Evolutionary conservation across 2,329 filamentous ascomycete genomes (phyloP).

Genomic region (Chrysoporthe deuterocubensis): DNA sequence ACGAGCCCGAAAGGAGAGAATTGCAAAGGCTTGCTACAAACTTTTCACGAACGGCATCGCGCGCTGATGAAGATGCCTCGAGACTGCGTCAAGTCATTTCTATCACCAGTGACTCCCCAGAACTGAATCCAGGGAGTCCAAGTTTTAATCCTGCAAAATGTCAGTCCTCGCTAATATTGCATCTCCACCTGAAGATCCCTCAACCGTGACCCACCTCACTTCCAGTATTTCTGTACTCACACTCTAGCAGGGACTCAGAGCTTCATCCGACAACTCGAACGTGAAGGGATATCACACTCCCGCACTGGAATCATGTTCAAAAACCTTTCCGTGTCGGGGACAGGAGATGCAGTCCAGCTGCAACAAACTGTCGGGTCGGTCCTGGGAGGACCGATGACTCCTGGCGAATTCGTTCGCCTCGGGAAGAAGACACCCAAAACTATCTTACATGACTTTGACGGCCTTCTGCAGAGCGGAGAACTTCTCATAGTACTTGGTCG

Average conservation of each 20-base stretch:
- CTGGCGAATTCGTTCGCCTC: conserved; percentile 58
- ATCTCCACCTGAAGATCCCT: neutral
- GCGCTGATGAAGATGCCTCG: neutral
- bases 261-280: conserved; percentile 6
- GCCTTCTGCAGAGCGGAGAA: conserved; percentile 66
- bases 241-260: neutral
- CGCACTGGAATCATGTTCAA: conserved; percentile 66
- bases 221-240: neutral
- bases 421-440: conserved; percentile 54
- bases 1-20: neutral
- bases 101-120: neutral
- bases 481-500: conserved; percentile 71
- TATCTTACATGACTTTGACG: conserved; percentile 68
- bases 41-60: neutral
- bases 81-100: neutral
- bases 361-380: conserved; percentile 69
- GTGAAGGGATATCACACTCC: conserved; percentile 5
- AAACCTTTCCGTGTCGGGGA: conserved; percentile 68
- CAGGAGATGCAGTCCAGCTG: conserved; percentile 68
- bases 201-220: too few relatives aligned
- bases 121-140: neutral
- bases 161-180: neutral
- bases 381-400: conserved; percentile 60
- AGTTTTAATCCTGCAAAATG: neutral
- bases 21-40: neutral